Base-by-base conservation (phyloP, 1,284 basidiomycete species). In the Malassezia furfur region DNA sequence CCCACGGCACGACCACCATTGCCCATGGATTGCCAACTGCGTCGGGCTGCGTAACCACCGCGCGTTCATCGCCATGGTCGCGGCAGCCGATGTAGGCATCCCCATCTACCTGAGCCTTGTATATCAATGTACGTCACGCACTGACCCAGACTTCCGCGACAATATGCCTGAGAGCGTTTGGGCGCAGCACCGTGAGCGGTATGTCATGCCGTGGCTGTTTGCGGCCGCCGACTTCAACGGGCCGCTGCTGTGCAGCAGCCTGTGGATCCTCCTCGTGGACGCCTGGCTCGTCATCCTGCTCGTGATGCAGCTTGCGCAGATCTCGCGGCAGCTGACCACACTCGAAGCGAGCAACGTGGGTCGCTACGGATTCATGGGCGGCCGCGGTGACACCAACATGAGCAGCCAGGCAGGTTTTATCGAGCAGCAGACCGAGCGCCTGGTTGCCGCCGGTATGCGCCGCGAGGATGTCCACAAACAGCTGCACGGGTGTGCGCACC, bases 11-110 rank as follows among this genome's bases (percentile, higher is more conserved):
- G 72, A 74, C 47, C 72, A 74, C 32, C 91, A 96, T 71, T 96
- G 93, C 69, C 94, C 94, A 8, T 99, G 93, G 93, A 85, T 96
- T n/a, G 94, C 90, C 87, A 96, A 96, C 77, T 96, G 93, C 75
- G 59, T 98, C 52, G 94, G 94, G n/a, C 81, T 83, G 48, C 85
- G 87, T 62, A 98, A 98, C 70, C 93, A 98, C 68, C 85, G 91
- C 12, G 87, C 93, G 70, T 98, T 99, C 77, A 78, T 96, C 31
- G 74, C 91, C 9, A 96, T 98, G 68, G 85, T 99, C 28, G 78
- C 81, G 0, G 84, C 85, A 1, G 83, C 98, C 15, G 87, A 96
- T 32, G 65, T 84, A 17, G 91, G 88, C 2, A 85, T 98, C 45
- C 60, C 80, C 12, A 74, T 83, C 22, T 96, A 96, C 65, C 84